These are phyloP conservation scores for Penicillium odoratum DNA, from an alignment of 495 filamentous ascomycete genomes.

Conservation along the genomic window DNA sequence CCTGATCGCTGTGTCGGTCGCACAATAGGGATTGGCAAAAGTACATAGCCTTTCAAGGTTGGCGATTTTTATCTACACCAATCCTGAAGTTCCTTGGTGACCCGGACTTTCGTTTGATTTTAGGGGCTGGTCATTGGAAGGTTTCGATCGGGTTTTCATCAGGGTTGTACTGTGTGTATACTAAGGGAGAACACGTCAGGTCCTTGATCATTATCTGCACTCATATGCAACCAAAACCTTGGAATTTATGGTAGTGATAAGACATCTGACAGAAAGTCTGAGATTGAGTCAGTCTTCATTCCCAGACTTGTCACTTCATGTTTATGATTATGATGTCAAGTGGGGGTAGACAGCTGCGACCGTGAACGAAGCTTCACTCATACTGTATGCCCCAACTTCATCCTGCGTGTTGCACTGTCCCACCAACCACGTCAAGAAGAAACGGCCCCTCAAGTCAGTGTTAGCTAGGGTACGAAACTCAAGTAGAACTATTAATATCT, in stretches of 20 bases:
- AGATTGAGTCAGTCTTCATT: background rate
- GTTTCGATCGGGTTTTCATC: background rate
- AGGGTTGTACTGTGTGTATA: background rate
- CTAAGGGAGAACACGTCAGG: background rate
- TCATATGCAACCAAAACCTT: background rate
- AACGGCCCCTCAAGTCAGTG: background rate
- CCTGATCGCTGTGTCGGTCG: background rate
- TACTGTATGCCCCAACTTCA: background rate
- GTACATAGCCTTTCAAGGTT: background rate
- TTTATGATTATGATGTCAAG: too few species aligned
- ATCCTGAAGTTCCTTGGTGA: background rate
- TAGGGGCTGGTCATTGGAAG: background rate
- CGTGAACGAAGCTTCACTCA: background rate
- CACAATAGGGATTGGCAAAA: background rate
- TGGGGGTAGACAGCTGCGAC: background rate
- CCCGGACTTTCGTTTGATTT: background rate
- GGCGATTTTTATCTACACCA: background rate
- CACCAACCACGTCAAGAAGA: background rate
- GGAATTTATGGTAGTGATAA: background rate
- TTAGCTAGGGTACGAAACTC: background rate
- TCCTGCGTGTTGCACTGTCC: constrained; percentile 7
- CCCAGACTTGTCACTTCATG: background rate
- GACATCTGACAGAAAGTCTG: background rate
- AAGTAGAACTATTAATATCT: background rate
- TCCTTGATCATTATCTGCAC: background rate